These are phyloP conservation scores for Paraphoma chrysanthemicola DNA, from an alignment of 2,329 filamentous ascomycete species.

Conservation along the genomic window DNA sequence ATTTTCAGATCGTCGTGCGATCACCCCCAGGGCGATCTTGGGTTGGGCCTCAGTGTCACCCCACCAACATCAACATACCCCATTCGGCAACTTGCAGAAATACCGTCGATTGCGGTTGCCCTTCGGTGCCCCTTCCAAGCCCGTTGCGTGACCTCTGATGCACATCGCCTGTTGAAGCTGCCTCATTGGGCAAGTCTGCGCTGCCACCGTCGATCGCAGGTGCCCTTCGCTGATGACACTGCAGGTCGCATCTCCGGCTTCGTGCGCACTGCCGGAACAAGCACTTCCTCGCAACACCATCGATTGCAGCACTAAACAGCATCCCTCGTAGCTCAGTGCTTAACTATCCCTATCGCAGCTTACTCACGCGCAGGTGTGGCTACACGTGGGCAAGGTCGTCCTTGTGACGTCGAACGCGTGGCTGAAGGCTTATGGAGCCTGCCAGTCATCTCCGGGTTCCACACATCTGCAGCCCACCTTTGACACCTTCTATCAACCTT, in stretches of 20 bases:
- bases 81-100: too few species aligned
- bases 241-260: neutral
- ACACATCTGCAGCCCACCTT: constrained; percentile 11
- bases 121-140: constrained; percentile 2
- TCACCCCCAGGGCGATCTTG: too few species aligned
- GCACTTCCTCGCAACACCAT: constrained; percentile 3
- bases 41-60: too few species aligned
- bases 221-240: neutral
- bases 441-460: constrained; percentile 9
- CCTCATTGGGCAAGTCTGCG: neutral
- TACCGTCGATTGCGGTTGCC: neutral
- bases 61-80: too few species aligned
- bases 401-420: constrained; percentile 16
- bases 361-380: neutral
- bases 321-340: constrained; percentile 15
- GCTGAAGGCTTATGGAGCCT: constrained; percentile 8
- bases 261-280: constrained; percentile 5
- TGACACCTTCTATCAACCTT: constrained; percentile 5
- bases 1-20: too few species aligned
- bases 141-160: neutral
- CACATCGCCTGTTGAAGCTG: neutral
- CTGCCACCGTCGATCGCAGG: constrained; percentile 1
- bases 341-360: constrained; percentile 10
- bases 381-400: neutral
- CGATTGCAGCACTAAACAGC: constrained; percentile 17